Evolutionary conservation across 2,329 filamentous ascomycete species (phyloP).

Genomic region (Juglanconis oblonga): DNA sequence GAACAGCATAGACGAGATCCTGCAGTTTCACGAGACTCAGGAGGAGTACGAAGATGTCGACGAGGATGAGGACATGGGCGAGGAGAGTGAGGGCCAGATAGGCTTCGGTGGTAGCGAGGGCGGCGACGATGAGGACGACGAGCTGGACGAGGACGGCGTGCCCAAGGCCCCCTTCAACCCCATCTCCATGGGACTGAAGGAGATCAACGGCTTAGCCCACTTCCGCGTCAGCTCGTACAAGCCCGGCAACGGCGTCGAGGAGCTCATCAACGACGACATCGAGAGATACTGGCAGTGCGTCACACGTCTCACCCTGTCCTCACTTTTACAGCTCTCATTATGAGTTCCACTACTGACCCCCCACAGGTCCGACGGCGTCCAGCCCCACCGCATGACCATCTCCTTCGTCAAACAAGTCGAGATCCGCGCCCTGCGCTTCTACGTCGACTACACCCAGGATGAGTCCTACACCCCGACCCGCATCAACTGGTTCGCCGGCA

Average conservation of each 20-base stretch:
- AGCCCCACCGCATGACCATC: conserved; percentile 75
- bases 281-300: conserved; percentile 75
- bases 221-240: conserved; percentile 83
- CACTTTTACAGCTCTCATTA: not conserved
- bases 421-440: conserved; percentile 75
- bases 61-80: conserved; percentile 6
- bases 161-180: conserved; percentile 43
- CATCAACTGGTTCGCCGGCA: conserved; percentile 85
- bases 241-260: conserved; percentile 74
- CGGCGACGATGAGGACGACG: conserved; percentile 4
- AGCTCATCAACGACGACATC: conserved; percentile 71
- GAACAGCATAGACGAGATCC: conserved; percentile 14
- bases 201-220: conserved; percentile 79
- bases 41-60: conserved; percentile 22
- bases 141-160: conserved; percentile 7
- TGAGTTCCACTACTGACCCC: not conserved
- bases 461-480: conserved; percentile 96
- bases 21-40: conserved; percentile 20
- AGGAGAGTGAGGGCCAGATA: not conserved
- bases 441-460: conserved; percentile 87
- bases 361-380: conserved; percentile 72
- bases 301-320: too few relatives aligned
- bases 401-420: conserved; percentile 83
- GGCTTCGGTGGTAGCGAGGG: conserved; percentile 6
- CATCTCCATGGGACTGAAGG: conserved; percentile 62